Percentiles rank a stretch among this genome's conserved stretches.
Evolutionary conservation across 805 yeast genomes (phyloP).

Genomic region (Cyberlindnera meyerae): DNA sequence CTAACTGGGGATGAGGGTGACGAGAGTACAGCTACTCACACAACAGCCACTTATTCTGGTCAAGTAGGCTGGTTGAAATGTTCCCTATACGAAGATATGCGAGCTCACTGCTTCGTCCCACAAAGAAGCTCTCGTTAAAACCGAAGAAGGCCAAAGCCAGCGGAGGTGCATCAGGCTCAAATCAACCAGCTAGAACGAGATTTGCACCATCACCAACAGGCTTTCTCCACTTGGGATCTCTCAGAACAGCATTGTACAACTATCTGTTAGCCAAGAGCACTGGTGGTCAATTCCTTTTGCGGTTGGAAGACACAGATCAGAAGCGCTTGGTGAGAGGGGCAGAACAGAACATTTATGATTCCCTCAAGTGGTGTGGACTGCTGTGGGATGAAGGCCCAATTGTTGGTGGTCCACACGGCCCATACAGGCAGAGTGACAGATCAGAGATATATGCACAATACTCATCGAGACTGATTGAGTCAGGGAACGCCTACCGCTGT

Average conservation of each 20-base stretch:
- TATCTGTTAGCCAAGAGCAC: conserved; percentile 76
- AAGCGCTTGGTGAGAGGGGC: conserved; percentile 76
- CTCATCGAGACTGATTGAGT: conserved; percentile 48
- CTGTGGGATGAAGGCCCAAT: conserved; percentile 78
- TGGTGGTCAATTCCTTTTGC: conserved; percentile 70
- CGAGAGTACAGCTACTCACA: too few species aligned
- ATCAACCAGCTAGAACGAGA: conserved; percentile 69
- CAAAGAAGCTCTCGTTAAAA: conserved; percentile 10
- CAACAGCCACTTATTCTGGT: too few species aligned
- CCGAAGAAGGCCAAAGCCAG: conserved; percentile 34
- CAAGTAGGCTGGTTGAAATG: too few species aligned
- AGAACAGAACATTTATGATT: conserved; percentile 70
- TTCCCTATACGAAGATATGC: conserved; percentile 1
- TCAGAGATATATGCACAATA: conserved; percentile 58
- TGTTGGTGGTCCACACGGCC: conserved; percentile 44
- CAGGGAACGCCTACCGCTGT: conserved; percentile 81
- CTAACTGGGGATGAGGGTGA: too few species aligned
- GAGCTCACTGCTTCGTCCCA: conserved; percentile 14
- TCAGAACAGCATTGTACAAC: conserved; percentile 90
- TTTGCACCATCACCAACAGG: conserved; percentile 99
- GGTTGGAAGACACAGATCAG: conserved; percentile 93
- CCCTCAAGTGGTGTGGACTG: conserved; percentile 74
- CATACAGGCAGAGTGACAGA: conserved; percentile 84
- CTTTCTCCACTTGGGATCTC: conserved; percentile 84
- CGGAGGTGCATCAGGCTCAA: background rate